phyloP scores from a whole-genome alignment of 306 rosid genomes.

The Delonix regia region DNA sequence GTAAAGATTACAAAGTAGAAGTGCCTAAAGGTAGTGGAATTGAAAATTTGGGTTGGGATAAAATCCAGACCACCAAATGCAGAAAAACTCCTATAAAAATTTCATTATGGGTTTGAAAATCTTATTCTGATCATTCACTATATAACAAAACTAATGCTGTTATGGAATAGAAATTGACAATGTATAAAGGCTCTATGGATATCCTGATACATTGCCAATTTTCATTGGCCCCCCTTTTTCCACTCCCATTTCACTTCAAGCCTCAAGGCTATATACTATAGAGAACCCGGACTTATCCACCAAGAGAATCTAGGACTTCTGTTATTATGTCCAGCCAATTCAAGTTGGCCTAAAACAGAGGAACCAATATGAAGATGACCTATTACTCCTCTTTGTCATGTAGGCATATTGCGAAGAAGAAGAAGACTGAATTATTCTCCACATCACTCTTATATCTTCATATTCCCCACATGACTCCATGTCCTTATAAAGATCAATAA shows the following conservation, averaged over 20 bases:
- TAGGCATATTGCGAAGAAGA: slow-evolving; percentile 45
- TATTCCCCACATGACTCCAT: slow-evolving; percentile 81
- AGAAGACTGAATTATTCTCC: slow-evolving; percentile 85
- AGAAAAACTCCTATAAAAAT: not conserved
- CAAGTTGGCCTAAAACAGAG: slow-evolving; percentile 53
- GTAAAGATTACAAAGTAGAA: not conserved
- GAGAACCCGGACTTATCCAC: not conserved
- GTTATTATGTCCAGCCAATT: not conserved
- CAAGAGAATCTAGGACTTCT: slow-evolving; percentile 4
- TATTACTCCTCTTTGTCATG: slow-evolving; percentile 31
- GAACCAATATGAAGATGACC: slow-evolving; percentile 44
- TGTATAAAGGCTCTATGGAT: not conserved
- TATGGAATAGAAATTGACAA: slow-evolving; percentile 8
- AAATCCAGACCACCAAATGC: too few species aligned
- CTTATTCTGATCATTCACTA: not conserved
- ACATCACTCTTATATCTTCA: slow-evolving; percentile 84
- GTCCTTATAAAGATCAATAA: slow-evolving; percentile 66
- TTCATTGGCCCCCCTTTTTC: slow-evolving; percentile 9
- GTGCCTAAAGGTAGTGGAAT: too few species aligned
- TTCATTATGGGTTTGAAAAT: not conserved
- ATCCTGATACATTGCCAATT: slow-evolving; percentile 1
- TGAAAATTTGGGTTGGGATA: too few species aligned
- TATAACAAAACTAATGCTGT: slow-evolving; percentile 24
- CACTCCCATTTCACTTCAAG: not conserved
- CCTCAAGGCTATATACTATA: not conserved